Conservation (phyloP, 2,329 filamentous ascomycete genomes). For the Allantophomopsis cytisporea region DNA sequence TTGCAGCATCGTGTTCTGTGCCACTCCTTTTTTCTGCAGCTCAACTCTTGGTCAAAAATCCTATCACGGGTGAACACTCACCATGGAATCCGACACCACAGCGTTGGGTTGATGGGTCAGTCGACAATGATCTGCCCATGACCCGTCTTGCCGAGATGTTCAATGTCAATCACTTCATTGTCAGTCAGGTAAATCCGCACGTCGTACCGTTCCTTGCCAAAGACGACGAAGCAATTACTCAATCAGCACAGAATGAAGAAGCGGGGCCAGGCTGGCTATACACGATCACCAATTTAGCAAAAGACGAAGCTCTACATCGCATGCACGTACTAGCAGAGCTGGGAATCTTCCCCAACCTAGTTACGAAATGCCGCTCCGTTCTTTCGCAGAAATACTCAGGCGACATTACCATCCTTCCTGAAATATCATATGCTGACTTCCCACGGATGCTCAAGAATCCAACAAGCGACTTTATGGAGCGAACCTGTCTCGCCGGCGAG, state of each 20-base stretch:
- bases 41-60: constrained; percentile 73
- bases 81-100: constrained; percentile 81
- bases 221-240: constrained; percentile 41
- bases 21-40: constrained; percentile 74
- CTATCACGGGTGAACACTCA: constrained; percentile 59
- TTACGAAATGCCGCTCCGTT: constrained; percentile 68
- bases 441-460: constrained; percentile 73
- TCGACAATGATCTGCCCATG: constrained; percentile 90
- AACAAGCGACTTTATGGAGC: constrained; percentile 72
- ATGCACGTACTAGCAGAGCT: constrained; percentile 71
- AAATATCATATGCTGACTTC: constrained; percentile 61
- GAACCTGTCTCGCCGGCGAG: constrained; percentile 65
- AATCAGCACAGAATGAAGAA: constrained; percentile 19
- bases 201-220: constrained; percentile 74
- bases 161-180: constrained; percentile 96
- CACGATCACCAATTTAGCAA: constrained; percentile 57
- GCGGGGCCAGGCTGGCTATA: constrained; percentile 39
- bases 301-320: constrained; percentile 67
- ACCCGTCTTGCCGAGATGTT: constrained; percentile 86
- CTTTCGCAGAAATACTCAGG: constrained; percentile 86
- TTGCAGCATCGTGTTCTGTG: constrained; percentile 90
- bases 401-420: constrained; percentile 86
- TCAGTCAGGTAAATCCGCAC: constrained; percentile 92
- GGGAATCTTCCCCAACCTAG: constrained; percentile 64
- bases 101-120: constrained; percentile 86